Evolutionary conservation across 169 alveolate genomes (phyloP).

Genomic region (Plasmodium adleri): DNA sequence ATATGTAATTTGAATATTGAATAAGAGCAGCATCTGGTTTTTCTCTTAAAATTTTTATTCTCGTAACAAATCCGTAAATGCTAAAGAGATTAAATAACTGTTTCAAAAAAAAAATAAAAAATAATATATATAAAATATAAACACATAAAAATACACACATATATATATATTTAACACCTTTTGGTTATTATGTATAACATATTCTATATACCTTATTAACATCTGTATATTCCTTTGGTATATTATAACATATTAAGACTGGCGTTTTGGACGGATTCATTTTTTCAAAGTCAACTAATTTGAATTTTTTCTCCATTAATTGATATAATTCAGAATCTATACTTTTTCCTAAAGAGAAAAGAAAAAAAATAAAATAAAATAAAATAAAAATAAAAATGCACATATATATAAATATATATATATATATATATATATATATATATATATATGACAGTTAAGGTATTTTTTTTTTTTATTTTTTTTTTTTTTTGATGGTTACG

Average conservation of each 20-base stretch:
- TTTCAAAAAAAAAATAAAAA: conserved; percentile 2
- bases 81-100: conserved; percentile 84
- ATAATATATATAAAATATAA: background rate
- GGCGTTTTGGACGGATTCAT: conserved; percentile 82
- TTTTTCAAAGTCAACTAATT: conserved; percentile 76
- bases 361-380: conserved; percentile 11
- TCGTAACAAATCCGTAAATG: conserved; percentile 80
- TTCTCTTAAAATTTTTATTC: conserved; percentile 82
- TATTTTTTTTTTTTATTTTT: background rate
- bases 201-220: conserved; percentile 75
- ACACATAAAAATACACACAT: background rate
- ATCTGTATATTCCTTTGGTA: conserved; percentile 78
- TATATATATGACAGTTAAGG: too few species aligned
- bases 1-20: conserved; percentile 79
- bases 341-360: conserved; percentile 12
- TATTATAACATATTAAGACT: conserved; percentile 81
- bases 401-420: background rate
- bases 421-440: background rate
- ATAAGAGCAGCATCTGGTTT: conserved; percentile 84
- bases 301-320: conserved; percentile 74
- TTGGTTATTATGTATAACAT: too few species aligned
- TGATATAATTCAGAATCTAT: conserved; percentile 58
- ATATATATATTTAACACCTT: background rate
- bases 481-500: conserved; percentile 14
- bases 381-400: background rate